These are phyloP conservation scores for Torulaspora quercuum DNA, from an alignment of 805 yeast species.

Conservation along the genomic window DNA sequence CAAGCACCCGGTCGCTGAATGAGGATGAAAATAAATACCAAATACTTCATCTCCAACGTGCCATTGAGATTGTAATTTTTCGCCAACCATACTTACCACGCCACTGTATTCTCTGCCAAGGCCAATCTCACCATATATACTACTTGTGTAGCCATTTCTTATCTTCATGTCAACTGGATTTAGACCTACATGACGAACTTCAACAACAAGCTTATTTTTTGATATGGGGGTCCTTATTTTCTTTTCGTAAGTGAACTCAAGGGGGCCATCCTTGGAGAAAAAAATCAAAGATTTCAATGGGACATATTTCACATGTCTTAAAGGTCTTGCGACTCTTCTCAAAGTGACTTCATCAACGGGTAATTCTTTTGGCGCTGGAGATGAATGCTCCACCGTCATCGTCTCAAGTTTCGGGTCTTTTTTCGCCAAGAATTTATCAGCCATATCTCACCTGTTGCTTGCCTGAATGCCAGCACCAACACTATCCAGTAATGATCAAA, in stretches of 20 bases:
- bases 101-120: slow-evolving; percentile 73
- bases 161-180: slow-evolving; percentile 66
- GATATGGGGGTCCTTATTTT: slow-evolving; percentile 49
- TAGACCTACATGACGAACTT: slow-evolving; percentile 56
- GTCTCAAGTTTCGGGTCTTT: slow-evolving; percentile 25
- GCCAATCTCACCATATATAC: slow-evolving; percentile 56
- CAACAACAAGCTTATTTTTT: slow-evolving; percentile 49
- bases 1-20: slow-evolving; percentile 52
- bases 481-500: too few relatives aligned
- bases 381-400: slow-evolving; percentile 17
- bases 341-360: slow-evolving; percentile 24
- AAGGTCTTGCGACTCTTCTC: slow-evolving; percentile 43
- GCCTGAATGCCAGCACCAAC: too few relatives aligned
- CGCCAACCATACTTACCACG: slow-evolving; percentile 52
- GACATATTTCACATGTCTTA: slow-evolving; percentile 49
- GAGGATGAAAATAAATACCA: slow-evolving; percentile 55
- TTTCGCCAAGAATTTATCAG: slow-evolving; percentile 15
- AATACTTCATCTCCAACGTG: slow-evolving; percentile 61
- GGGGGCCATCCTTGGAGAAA: slow-evolving; percentile 38
- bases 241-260: slow-evolving; percentile 51
- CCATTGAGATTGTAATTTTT: slow-evolving; percentile 38
- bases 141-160: slow-evolving; percentile 50
- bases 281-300: slow-evolving; percentile 49
- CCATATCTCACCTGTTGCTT: slow-evolving; percentile 2
- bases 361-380: slow-evolving; percentile 31